These are phyloP conservation scores for Boletus subluridellus DNA, from an alignment of 1,284 basidiomycete species.

Conservation along the genomic window DNA sequence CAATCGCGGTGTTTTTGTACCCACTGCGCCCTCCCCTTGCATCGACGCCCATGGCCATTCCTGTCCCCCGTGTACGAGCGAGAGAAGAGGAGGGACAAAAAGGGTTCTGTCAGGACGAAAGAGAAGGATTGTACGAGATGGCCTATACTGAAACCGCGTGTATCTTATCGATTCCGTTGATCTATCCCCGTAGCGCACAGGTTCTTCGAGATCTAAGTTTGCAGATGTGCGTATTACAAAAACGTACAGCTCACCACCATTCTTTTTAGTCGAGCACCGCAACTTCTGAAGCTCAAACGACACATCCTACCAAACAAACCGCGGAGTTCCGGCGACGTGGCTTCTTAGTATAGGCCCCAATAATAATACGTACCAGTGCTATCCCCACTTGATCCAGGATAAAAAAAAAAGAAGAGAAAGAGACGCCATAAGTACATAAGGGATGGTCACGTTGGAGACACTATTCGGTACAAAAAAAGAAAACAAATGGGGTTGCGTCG, in stretches of 20 bases:
- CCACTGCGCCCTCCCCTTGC: neutral
- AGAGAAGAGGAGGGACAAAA: neutral
- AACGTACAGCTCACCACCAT: conserved; percentile 5
- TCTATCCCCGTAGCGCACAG: conserved; percentile 17
- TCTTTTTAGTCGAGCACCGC: conserved; percentile 5
- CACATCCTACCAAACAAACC: conserved; percentile 18
- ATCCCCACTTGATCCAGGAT: conserved; percentile 18
- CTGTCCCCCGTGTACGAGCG: neutral
- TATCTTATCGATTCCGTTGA: conserved; percentile 34
- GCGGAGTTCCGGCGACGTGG: conserved; percentile 31
- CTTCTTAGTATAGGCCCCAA: conserved; percentile 1
- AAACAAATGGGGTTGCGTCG: conserved; percentile 26
- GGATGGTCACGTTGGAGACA: conserved; percentile 21
- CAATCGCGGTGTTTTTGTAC: neutral
- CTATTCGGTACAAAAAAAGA: conserved; percentile 26
- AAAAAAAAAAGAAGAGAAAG: neutral
- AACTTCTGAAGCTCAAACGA: conserved; percentile 6
- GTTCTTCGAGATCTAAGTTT: conserved; percentile 23
- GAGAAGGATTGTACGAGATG: conserved; percentile 3
- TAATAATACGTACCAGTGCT: conserved; percentile 20
- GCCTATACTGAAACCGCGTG: conserved; percentile 18
- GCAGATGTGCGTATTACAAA: conserved; percentile 16
- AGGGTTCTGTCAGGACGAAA: conserved; percentile 3
- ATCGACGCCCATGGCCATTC: conserved; percentile 18
- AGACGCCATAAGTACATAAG: conserved; percentile 31